Percentiles rank a stretch among this genome's conserved stretches.
These are phyloP conservation scores for Crithidia sp. DNA, from an alignment of 208 protist species.

Conservation along the genomic window DNA sequence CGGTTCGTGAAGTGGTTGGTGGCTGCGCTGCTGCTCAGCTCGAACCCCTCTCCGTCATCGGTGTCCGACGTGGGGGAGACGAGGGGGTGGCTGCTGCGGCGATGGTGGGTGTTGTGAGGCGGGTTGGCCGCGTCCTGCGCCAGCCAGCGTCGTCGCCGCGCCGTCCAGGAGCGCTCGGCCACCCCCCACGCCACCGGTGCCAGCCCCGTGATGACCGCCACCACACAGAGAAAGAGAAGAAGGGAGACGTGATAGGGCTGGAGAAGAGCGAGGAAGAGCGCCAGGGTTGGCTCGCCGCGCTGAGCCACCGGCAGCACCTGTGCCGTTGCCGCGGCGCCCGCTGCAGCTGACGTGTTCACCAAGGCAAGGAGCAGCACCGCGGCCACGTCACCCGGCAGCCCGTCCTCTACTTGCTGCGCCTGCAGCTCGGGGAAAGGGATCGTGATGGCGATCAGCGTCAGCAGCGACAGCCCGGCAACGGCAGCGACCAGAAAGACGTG, in stretches of 20 bases:
- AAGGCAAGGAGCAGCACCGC: conserved; percentile 19
- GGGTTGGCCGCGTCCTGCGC: neutral
- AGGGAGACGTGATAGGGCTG: conserved; percentile 41
- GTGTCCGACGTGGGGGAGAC: neutral
- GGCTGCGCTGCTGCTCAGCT: neutral
- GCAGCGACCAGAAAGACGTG: conserved; percentile 40
- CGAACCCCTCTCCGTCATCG: neutral
- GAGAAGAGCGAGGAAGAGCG: conserved; percentile 29
- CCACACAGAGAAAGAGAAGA: conserved; percentile 48
- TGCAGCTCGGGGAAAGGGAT: conserved; percentile 22
- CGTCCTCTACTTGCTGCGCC: conserved; percentile 4
- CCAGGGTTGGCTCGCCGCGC: conserved; percentile 13
- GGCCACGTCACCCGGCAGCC: neutral
- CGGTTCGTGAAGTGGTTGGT: neutral
- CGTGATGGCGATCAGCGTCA: conserved; percentile 38
- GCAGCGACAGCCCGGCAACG: conserved; percentile 38
- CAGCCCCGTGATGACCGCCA: conserved; percentile 46
- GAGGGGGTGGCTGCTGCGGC: neutral
- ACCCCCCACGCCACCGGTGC: conserved; percentile 45
- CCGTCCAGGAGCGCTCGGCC: conserved; percentile 42
- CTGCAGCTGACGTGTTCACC: conserved; percentile 5
- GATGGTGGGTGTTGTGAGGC: neutral
- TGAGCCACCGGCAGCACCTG: conserved; percentile 25
- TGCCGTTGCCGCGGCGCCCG: neutral
- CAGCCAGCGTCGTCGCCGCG: conserved; percentile 24